Evolutionary conservation across 1,284 basidiomycete species (phyloP), one percentile per base, ranked within the genome.

Genomic region (Fistulinella cinereoalba): DNA sequence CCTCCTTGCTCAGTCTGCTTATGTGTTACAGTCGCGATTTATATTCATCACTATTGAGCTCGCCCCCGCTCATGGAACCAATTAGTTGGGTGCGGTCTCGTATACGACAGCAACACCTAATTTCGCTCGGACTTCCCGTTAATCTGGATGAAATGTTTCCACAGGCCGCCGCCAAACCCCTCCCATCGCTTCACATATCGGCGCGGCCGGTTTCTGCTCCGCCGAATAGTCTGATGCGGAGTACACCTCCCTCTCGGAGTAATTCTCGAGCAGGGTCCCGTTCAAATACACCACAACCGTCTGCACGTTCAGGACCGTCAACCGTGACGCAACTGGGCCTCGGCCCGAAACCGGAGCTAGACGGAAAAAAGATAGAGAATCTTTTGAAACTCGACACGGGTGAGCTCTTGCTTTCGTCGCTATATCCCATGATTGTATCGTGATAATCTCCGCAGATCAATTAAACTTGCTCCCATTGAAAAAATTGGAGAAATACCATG

Each of bases 101-200:
- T 37, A 91, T 91, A 58, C 80, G 93, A 46, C 74, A 92, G 41
- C 89, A 93, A 60, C 91, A 96, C 57, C 75, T 97, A 34, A 92
- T 95, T 52, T 73, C 89, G 12, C 80, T 97, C 31, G 93, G 94
- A 28, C 85, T 97, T 40, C 93, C 93, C 4, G 88, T 97, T 41
- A 96, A 96, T 63, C 74, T 96, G 6, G 93, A 97, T 64, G 93
- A 97, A 71, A 83, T 94, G 16, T 70, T 93, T 36, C 89, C 92
- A 3, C 82, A 81, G 41, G 77, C 81, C 21, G 80, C 77, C 48
- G 75, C 81, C 22, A 86, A 84, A 52, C 72, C 83, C 2, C 71
- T 94, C 23, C 92, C 92, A 2, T 79, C 83, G 7, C 72, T 95
- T 23, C 81, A 90, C 51, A 90, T 95, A 49, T 81, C 80, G 25